Conservation (phyloP, 176 grass and related monocot genomes). For the Hsuehochloa calcarea region DNA sequence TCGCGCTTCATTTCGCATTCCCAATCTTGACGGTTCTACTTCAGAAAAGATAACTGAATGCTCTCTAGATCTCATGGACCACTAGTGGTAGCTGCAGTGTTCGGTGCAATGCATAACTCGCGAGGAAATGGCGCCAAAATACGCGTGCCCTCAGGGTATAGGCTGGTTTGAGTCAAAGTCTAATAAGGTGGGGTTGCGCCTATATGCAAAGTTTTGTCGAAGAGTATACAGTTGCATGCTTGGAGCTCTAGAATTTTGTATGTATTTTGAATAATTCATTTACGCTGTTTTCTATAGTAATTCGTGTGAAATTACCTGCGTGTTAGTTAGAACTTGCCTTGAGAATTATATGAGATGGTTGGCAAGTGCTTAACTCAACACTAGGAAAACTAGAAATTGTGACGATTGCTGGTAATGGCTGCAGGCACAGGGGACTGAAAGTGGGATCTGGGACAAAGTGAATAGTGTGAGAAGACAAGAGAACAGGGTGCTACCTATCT, state of each 20-base stretch:
- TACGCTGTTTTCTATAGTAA: not conserved
- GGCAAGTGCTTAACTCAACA: not conserved
- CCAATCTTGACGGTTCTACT: not conserved
- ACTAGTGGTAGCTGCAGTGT: not conserved
- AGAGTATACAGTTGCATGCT: not conserved
- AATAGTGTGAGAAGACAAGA: constrained; percentile 49
- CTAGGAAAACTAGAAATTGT: not conserved
- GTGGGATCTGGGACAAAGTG: constrained; percentile 43
- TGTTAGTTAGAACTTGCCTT: not conserved
- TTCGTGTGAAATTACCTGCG: too few relatives aligned
- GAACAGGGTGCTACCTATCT: constrained; percentile 34
- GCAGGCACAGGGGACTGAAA: constrained; percentile 45
- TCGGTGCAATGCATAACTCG: not conserved
- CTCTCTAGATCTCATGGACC: constrained; percentile 8
- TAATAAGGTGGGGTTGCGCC: not conserved
- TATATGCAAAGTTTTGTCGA: not conserved
- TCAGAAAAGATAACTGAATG: not conserved
- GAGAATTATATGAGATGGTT: not conserved
- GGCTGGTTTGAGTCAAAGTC: not conserved
- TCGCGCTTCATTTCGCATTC: not conserved
- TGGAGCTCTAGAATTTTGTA: not conserved
- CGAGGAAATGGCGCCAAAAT: constrained; percentile 18
- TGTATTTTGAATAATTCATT: too few relatives aligned
- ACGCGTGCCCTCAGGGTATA: not conserved
- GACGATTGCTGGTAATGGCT: constrained; percentile 35